Base-by-base conservation (phyloP, 1,284 basidiomycete genomes). In the Fomitopsis schrenkii region DNA sequence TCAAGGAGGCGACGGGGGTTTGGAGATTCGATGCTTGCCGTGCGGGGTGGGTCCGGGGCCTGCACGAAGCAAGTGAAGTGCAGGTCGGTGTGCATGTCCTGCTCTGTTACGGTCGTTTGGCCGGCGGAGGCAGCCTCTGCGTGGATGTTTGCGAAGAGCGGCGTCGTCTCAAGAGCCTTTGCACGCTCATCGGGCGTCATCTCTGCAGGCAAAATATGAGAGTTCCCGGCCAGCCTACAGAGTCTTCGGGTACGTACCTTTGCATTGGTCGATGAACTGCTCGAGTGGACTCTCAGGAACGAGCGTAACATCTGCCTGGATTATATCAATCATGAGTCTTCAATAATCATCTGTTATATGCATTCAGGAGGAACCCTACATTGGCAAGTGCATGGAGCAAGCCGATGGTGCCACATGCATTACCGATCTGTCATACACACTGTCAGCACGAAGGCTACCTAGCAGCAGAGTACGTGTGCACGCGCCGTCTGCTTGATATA, bases 381-480 rank as follows among this genome's bases (percentile, higher is more conserved):
- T 94, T 94, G 19, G 82, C 83, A 53, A 94, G 71, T 4, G 91
- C 85, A 71, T 97, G 94, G 14, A 97, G 78, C 8, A 97, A 78
- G 0, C 88, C 94, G 68, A 96, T 95, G 0, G 94, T 95, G 2
- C 94, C 94, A 68, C 94, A 96, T 0, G 94, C 94, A 70, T 95
- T 95, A 1, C 81, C 75, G 62, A 95, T 94, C 92, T 94, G 59
- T 8, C 10, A 38, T n/a, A 15, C 50, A 35, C 53, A 46, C 35
- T 53, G 33, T 61, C 55, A 57, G 57, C 42, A 60, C 36, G 45
- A 57, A 44, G 8, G 15, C 10, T 55, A 14, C 55, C 26, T 4
- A 3, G 30, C 15, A 38, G 9, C 12, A 7, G 30, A 5, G 19
- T 9, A 1, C 15, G 2, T 26, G 2, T 10, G 35, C 1, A 28